Evolutionary conservation across 148 eudicot species (phyloP).

Genomic region (Polygonum aviculare): DNA sequence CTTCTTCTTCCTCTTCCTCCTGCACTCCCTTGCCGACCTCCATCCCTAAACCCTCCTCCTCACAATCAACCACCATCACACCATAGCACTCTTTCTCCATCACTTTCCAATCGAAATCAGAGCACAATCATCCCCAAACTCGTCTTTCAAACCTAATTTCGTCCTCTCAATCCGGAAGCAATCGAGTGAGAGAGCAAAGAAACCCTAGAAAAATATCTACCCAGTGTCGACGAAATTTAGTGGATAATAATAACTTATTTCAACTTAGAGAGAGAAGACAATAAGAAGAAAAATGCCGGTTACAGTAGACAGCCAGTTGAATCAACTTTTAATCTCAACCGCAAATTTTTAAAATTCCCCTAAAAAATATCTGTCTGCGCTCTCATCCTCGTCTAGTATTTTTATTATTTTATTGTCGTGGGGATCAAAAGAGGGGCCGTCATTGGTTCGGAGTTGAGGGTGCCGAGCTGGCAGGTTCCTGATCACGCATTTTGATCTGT

Average conservation of each 20-base stretch:
- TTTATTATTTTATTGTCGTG: background rate
- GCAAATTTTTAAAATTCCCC: conserved; percentile 25
- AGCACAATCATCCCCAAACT: background rate
- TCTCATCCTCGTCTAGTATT: background rate
- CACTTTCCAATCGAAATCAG: background rate
- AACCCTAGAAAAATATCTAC: conserved; percentile 10
- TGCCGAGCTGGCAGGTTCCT: conserved; percentile 27
- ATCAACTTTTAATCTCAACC: conserved; percentile 20
- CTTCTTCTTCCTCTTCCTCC: conserved; percentile 15
- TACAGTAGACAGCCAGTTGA: background rate
- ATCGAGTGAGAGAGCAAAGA: background rate
- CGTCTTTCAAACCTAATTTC: background rate
- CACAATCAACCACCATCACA: conserved; percentile 6
- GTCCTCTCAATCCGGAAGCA: background rate
- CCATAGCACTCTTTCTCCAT: conserved; percentile 17
- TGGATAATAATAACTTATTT: background rate
- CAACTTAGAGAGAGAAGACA: background rate
- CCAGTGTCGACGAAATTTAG: background rate
- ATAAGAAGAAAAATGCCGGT: background rate
- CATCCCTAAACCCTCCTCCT: conserved; percentile 7
- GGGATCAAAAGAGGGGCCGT: conserved; percentile 28
- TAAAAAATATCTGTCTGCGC: conserved; percentile 26
- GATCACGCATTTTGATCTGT: conserved; percentile 22
- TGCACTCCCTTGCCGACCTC: conserved; percentile 16
- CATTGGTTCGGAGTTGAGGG: conserved; percentile 26